Base-by-base conservation (phyloP, 306 rosid genomes). In the Castanopsis chinensis region DNA sequence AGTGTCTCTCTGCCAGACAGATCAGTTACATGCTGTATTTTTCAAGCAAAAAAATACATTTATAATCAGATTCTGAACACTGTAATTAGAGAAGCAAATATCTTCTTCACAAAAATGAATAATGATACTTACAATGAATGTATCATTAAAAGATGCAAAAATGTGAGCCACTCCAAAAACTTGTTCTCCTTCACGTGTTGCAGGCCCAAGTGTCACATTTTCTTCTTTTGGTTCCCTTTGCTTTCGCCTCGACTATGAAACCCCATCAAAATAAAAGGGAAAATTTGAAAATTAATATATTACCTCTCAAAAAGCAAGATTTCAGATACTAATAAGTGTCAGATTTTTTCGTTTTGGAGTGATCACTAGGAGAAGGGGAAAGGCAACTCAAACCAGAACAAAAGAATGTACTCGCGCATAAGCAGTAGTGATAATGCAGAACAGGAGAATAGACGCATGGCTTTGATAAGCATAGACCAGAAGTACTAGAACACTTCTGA, bases 1-100 rank as follows among this genome's bases (percentile, higher is more conserved):
- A 94, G 92, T 1, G 98, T 94, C 86, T 94, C 98, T 49, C 97
- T 82, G 19, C 98, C 98, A 73, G 98, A 94, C 78, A 94, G 64
- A 88, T 94, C 98, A 56, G 98, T 94, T 18, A 90, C 97, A 76
- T 92, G 98, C 98, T 94, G 88, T 63, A 76, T 74, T 67, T 69
- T 33, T 4, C 33, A 81, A 2, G 68, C 11, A 55, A 30, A 5
- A 4, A 23, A 0, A 4, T 0, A 3, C 14, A 57, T 25, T 52
- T 23, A 23, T 9, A 57, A 53, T 30, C 3, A 33, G 71, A 27
- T 25, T 2, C 12, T 5, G 12, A 19, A 0, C 35, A 20, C 3
- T 4, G n/a, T 33, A 20, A 45, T 3, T 1, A 20, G 15, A 28
- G 5, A n/a, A 64, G 4, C 49, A 33, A 19, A 67, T 8, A 33